Base-by-base conservation (phyloP, 805 yeast species). In the Ogataea glucozyma region DNA sequence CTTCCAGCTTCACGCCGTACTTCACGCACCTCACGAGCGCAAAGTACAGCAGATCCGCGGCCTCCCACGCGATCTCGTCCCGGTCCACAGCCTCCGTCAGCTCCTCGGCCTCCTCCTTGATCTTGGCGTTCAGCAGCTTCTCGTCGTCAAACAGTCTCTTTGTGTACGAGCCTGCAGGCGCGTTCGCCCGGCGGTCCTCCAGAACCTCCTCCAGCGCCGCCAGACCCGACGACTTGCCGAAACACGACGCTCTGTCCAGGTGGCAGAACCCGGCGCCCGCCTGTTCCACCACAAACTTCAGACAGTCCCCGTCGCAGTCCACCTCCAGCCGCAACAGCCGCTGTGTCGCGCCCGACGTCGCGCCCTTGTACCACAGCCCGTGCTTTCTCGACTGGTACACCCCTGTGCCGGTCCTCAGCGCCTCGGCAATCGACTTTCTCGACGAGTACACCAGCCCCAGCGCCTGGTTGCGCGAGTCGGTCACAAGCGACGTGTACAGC, bases 61-160 rank as follows among this genome's bases (percentile, higher is more conserved):
- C 91, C 69, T 93, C 99, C 97, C 97, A 93, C 0, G 98, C 85
- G 41, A 88, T 76, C 44, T 91, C 71, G 2, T 75, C 76, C 55
- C 74, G 74, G 5, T 71, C 57, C 26, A 72, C 72, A 13, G 99
- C 98, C 45, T 89, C 97, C 23, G 89, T 80, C 49, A 93, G 77
- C 66, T 93, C 99, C 58, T 91, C 97, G 32, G 97, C 95, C 67
- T 93, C 99, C 69, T 93, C 99, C 64, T 81, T 80, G 67, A 93
- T 83, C 72, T 93, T 88, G 19, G 98, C 97, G 43, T 75, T 71
- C 53, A 93, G 73, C 39, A 93, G 71, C 19, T 72, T 74, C 30
- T 79, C 80, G 66, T 93, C 98, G 39, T 78, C 74, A 58, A 91
- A 89, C 48, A 93, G 71, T 51, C 99, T 76, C 59, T 84, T 81